Percentiles rank a stretch among this genome's conserved stretches.
Conservation (phyloP, 2,329 filamentous ascomycete genomes). For the Neocatenulostroma microsporum region DNA sequence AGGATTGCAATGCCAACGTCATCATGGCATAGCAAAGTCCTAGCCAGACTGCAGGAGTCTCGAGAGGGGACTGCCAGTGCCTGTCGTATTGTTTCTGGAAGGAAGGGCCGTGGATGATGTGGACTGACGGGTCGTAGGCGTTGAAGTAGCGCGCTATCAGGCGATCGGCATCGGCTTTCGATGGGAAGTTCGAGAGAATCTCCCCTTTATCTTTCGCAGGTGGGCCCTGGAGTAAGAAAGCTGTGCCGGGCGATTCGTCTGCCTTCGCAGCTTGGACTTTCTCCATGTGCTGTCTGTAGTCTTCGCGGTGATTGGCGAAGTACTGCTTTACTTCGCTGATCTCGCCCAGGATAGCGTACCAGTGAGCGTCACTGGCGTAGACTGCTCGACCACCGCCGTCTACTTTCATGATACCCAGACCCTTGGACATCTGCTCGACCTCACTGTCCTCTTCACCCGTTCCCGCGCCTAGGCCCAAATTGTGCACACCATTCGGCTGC, state of each 20-base stretch:
- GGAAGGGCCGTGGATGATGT: constrained; percentile 59
- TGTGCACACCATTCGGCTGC: constrained; percentile 18
- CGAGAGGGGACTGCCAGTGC: constrained; percentile 65
- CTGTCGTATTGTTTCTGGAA: constrained; percentile 66
- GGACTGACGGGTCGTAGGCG: constrained; percentile 59
- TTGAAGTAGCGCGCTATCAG: constrained; percentile 88
- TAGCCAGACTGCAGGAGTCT: constrained; percentile 69
- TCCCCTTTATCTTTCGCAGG: constrained; percentile 65
- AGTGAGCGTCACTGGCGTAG: constrained; percentile 46
- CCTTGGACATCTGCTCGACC: constrained; percentile 46
- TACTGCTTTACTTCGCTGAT: constrained; percentile 92
- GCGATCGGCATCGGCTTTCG: constrained; percentile 73
- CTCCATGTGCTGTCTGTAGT: constrained; percentile 73
- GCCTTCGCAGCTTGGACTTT: constrained; percentile 62
- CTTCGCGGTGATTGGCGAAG: constrained; percentile 77
- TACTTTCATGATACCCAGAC: constrained; percentile 47
- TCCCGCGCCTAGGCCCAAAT: too few relatives aligned
- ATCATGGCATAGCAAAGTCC: constrained; percentile 69
- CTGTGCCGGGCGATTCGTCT: constrained; percentile 55
- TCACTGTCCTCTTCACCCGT: constrained; percentile 58
- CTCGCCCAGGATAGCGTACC: constrained; percentile 49
- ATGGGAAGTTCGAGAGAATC: constrained; percentile 69
- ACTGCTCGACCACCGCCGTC: constrained; percentile 42
- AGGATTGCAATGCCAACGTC: constrained; percentile 69
- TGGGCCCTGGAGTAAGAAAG: constrained; percentile 68